phyloP scores from a whole-genome alignment of 2,329 filamentous ascomycete species.

The Thyridium curvatum region DNA sequence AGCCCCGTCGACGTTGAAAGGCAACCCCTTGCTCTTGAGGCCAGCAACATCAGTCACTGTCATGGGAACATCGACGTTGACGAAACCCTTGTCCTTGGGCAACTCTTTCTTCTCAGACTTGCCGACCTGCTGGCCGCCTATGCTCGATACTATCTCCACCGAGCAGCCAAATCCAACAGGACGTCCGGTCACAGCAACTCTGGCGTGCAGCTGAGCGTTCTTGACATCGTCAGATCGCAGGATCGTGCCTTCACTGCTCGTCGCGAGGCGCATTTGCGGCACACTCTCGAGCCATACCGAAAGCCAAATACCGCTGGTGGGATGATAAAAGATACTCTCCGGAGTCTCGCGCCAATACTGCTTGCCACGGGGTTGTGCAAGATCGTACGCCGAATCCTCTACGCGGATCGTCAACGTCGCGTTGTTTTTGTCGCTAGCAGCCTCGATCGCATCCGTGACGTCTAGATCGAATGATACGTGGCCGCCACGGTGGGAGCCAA shows the following conservation, averaged over 20 bases:
- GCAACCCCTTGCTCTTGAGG: conserved; percentile 14
- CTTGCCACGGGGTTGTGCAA: conserved; percentile 61
- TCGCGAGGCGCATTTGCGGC: conserved; percentile 43
- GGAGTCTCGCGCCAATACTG: conserved; percentile 59
- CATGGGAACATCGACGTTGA: conserved; percentile 39
- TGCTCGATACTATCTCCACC: conserved; percentile 47
- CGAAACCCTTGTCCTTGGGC: conserved; percentile 41
- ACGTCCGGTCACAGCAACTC: conserved; percentile 41
- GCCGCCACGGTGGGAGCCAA: conserved; percentile 51
- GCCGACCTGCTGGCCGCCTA: conserved; percentile 40
- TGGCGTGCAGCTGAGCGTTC: conserved; percentile 42
- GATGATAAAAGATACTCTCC: conserved; percentile 55
- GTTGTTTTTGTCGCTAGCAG: conserved; percentile 14
- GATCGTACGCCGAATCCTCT: conserved; percentile 57
- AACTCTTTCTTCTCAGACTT: conserved; percentile 33
- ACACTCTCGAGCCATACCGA: conserved; percentile 51
- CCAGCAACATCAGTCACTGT: conserved; percentile 25
- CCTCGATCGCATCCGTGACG: conserved; percentile 40
- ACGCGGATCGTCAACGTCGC: conserved; percentile 48
- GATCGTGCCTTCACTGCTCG: conserved; percentile 52
- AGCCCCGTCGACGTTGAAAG: conserved; percentile 18
- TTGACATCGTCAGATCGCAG: conserved; percentile 47
- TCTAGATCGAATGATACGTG: conserved; percentile 56
- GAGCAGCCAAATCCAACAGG: conserved; percentile 36
- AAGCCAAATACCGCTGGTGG: conserved; percentile 53